Conservation (phyloP, 345 rosid genomes). For the Sisymbrium altissimum region DNA sequence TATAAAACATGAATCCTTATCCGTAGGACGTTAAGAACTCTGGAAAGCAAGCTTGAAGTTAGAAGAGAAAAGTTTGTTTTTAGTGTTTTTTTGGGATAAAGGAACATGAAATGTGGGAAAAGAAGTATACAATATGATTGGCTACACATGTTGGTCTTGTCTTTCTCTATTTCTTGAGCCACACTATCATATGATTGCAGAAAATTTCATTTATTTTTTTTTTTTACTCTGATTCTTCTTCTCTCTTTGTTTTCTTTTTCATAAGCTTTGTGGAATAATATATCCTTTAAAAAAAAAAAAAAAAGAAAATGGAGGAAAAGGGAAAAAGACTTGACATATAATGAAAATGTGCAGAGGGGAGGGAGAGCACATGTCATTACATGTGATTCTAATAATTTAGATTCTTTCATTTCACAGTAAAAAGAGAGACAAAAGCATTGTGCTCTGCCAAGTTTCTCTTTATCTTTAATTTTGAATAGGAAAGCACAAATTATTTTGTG, state of each 20-base stretch:
- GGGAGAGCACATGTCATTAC: conserved; percentile 37
- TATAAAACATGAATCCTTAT: neutral
- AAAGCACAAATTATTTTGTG: neutral
- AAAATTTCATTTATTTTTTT: neutral
- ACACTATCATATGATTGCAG: conserved; percentile 35
- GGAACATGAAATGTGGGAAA: conserved; percentile 34
- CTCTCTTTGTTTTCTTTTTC: neutral
- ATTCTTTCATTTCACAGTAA: conserved; percentile 30
- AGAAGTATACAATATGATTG: conserved; percentile 26
- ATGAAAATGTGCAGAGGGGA: conserved; percentile 33
- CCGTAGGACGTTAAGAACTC: neutral
- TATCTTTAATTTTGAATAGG: neutral
- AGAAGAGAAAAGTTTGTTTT: conserved; percentile 3
- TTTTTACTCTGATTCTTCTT: neutral
- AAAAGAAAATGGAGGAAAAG: neutral
- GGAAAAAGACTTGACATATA: conserved; percentile 32
- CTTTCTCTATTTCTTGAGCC: conserved; percentile 34
- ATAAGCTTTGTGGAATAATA: conserved; percentile 6
- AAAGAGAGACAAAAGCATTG: conserved; percentile 28
- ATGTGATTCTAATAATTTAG: conserved; percentile 40
- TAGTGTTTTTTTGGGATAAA: conserved; percentile 15
- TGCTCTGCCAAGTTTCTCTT: conserved; percentile 26
- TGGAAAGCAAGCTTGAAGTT: conserved; percentile 9
- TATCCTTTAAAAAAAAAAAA: neutral
- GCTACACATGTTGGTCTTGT: conserved; percentile 32